phyloP scores from a whole-genome alignment of 192 early-diverging fungal species.

The Lobulomyces angularis region DNA sequence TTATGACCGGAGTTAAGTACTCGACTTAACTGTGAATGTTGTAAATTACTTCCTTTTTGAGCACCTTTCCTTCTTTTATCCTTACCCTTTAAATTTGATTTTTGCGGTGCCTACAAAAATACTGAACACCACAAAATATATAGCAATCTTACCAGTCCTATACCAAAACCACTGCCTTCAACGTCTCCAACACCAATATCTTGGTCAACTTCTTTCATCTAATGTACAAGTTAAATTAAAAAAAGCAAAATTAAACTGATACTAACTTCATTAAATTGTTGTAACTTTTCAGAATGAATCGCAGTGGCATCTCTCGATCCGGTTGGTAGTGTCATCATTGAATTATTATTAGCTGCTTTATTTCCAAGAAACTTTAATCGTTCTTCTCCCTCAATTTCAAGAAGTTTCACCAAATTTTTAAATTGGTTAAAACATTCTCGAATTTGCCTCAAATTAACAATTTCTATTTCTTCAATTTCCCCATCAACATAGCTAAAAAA shows the following conservation, averaged over 20 bases:
- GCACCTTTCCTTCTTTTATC: too few species aligned
- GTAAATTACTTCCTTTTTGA: too few species aligned
- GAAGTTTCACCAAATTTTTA: conserved; percentile 28
- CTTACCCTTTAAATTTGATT: too few species aligned
- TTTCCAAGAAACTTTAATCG: conserved; percentile 1
- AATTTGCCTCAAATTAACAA: conserved; percentile 44
- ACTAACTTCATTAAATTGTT: neutral
- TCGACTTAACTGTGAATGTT: too few species aligned
- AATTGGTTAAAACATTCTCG: conserved; percentile 36
- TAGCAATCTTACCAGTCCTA: conserved; percentile 31
- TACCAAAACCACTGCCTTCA: conserved; percentile 41
- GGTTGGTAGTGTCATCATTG: conserved; percentile 8
- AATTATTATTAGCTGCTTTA: conserved; percentile 4
- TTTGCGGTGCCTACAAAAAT: too few species aligned
- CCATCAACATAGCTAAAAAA: too few species aligned
- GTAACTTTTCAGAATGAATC: neutral
- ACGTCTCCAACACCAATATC: conserved; percentile 49
- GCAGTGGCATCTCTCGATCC: neutral
- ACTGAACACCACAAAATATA: too few species aligned
- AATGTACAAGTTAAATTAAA: neutral
- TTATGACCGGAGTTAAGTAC: too few species aligned
- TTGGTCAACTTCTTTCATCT: conserved; percentile 19
- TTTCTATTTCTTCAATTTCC: conserved; percentile 39
- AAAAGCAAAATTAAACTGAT: neutral
- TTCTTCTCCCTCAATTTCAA: conserved; percentile 36